These are phyloP conservation scores for Fusarium hostae DNA, from an alignment of 2,329 filamentous ascomycete genomes.

Conservation along the genomic window DNA sequence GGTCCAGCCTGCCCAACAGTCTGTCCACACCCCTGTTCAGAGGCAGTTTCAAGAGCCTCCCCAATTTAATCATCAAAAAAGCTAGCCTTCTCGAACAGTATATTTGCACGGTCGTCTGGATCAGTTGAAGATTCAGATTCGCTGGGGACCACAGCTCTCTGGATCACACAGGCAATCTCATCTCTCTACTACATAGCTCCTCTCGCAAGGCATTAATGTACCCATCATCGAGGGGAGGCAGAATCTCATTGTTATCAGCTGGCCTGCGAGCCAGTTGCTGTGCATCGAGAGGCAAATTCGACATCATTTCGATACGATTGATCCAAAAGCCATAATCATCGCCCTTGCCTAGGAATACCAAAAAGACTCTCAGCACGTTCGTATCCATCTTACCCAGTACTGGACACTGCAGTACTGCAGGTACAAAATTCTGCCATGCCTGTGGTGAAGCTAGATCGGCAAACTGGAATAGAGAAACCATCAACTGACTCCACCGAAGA, in stretches of 20 bases:
- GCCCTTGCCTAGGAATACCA: constrained; percentile 16
- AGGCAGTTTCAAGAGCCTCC: not conserved
- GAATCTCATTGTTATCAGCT: not conserved
- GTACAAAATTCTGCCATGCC: constrained; percentile 14
- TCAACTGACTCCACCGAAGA: constrained; percentile 32
- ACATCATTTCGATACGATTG: not conserved
- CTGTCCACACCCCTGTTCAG: too few relatives aligned
- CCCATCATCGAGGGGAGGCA: not conserved
- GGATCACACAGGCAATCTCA: not conserved
- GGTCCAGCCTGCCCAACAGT: not conserved
- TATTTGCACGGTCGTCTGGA: not conserved
- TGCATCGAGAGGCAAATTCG: not conserved
- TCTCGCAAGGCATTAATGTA: not conserved
- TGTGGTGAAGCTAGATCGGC: constrained; percentile 25
- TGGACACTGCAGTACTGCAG: not conserved
- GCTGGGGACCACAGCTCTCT: not conserved
- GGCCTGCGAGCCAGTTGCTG: not conserved
- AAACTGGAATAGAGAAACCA: constrained; percentile 35
- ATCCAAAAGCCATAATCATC: constrained; percentile 30
- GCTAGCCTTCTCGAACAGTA: not conserved
- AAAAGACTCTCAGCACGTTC: constrained; percentile 11
- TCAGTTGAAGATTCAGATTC: not conserved
- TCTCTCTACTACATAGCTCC: constrained; percentile 12
- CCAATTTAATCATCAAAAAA: not conserved
- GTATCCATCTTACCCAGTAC: not conserved